Evolutionary conservation across 768 basidiomycete species (phyloP).

Genomic region (Xanthoconium stramineum): DNA sequence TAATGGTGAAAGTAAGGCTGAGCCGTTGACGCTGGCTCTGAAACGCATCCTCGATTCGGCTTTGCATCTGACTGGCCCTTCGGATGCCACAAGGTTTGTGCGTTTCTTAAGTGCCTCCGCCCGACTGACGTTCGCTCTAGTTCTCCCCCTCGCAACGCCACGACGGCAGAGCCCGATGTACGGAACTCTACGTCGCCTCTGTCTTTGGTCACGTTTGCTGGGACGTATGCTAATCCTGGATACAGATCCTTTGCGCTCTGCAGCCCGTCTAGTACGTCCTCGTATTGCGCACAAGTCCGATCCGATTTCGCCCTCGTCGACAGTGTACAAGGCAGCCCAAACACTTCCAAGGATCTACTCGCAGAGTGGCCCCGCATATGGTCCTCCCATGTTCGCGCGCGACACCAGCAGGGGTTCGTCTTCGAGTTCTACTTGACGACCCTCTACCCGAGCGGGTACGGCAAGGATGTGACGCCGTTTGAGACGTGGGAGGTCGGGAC

Average conservation of each 20-base stretch:
- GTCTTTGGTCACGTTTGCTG: constrained; percentile 29
- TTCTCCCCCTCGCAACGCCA: neutral
- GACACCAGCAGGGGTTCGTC: constrained; percentile 11
- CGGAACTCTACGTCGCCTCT: neutral
- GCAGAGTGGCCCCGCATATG: constrained; percentile 34
- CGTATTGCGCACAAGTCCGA: constrained; percentile 23
- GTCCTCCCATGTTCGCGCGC: constrained; percentile 38
- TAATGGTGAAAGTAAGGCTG: constrained; percentile 26
- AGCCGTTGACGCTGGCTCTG: constrained; percentile 3
- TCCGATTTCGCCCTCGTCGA: constrained; percentile 28
- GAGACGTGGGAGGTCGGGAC: constrained; percentile 12
- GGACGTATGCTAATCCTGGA: constrained; percentile 36
- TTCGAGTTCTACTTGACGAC: constrained; percentile 24
- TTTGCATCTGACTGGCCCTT: constrained; percentile 6
- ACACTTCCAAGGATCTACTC: constrained; percentile 16
- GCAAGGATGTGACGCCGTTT: constrained; percentile 34
- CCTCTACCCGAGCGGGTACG: constrained; percentile 38
- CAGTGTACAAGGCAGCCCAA: neutral
- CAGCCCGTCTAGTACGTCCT: constrained; percentile 20
- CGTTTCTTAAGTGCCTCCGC: neutral
- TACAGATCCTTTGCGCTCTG: constrained; percentile 41
- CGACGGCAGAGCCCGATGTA: no score
- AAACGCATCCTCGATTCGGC: constrained; percentile 25
- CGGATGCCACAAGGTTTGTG: constrained; percentile 6
- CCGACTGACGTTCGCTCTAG: neutral